A percentile compares a stretch with the other conserved stretches of the same genome.
Evolutionary conservation across 2,329 filamentous ascomycete genomes (phyloP).

Genomic region (Cadophora malorum): DNA sequence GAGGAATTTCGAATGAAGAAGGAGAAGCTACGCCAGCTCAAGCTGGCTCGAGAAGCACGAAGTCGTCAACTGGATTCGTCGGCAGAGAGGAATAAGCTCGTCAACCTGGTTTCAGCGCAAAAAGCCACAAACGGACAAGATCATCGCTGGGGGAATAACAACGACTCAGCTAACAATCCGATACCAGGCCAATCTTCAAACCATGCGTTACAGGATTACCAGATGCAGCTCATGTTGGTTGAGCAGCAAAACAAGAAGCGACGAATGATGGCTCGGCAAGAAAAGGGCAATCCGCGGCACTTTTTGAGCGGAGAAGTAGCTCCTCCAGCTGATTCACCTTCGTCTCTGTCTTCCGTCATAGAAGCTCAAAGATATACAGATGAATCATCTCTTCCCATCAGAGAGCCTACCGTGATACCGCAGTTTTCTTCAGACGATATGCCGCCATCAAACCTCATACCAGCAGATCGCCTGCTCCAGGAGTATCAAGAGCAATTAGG

Average conservation of each 20-base stretch:
- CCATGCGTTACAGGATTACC: conserved; percentile 4
- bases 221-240: conserved; percentile 16
- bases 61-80: not conserved
- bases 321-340: not conserved
- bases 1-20: not conserved
- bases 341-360: not conserved
- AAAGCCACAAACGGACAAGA: not conserved
- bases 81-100: not conserved
- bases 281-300: not conserved
- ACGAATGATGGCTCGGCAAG: not conserved
- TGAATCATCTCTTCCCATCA: not conserved
- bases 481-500: not conserved
- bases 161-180: not conserved
- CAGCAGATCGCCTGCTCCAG: too few species aligned
- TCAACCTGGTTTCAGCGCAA: conserved; percentile 1
- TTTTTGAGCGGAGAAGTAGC: too few species aligned
- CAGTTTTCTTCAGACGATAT: too few species aligned
- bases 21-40: not conserved
- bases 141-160: not conserved
- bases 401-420: not conserved
- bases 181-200: not conserved
- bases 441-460: not conserved
- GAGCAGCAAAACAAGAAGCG: conserved; percentile 14
- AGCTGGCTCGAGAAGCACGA: not conserved
- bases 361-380: not conserved